Percentiles rank a stretch among this genome's conserved stretches.
Conservation (phyloP, 140 eudicot species). For the Oenanthe javanica region DNA sequence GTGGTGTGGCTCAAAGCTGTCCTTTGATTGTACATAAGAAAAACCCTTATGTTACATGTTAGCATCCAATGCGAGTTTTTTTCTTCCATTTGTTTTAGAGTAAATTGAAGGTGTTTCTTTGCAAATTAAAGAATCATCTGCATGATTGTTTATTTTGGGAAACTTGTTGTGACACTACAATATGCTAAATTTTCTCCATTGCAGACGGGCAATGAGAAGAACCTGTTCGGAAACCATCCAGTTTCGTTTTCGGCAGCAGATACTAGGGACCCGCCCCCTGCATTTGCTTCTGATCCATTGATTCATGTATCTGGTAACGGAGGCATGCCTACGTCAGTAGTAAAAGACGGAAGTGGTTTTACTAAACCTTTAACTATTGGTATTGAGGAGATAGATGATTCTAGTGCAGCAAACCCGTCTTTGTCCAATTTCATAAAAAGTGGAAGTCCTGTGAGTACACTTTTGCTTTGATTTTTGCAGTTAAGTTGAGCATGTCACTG, state of each 20-base stretch:
- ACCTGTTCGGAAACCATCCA: conserved; percentile 80
- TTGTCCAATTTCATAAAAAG: conserved; percentile 34
- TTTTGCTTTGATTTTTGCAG: not conserved
- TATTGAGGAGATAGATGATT: conserved; percentile 62
- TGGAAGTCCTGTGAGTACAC: conserved; percentile 62
- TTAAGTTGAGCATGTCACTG: not conserved
- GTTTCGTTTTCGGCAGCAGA: conserved; percentile 48
- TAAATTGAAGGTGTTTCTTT: not conserved
- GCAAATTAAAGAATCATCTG: not conserved
- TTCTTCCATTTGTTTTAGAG: not conserved
- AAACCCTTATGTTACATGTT: not conserved
- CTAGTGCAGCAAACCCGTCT: conserved; percentile 30
- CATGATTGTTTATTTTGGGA: not conserved
- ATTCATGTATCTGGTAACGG: conserved; percentile 16
- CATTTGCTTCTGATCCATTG: conserved; percentile 57
- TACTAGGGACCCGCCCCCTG: conserved; percentile 54
- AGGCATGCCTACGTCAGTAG: conserved; percentile 13
- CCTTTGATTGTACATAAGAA: not conserved
- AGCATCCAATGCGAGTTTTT: not conserved
- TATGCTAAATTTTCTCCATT: not conserved
- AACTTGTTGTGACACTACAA: not conserved
- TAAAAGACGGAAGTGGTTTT: conserved; percentile 39
- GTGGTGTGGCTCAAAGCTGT: not conserved
- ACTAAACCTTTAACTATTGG: conserved; percentile 36
- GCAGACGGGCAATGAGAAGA: conserved; percentile 91